These are phyloP conservation scores for Beta macrorhiza DNA, from an alignment of 179 eudicot species.

Conservation along the genomic window DNA sequence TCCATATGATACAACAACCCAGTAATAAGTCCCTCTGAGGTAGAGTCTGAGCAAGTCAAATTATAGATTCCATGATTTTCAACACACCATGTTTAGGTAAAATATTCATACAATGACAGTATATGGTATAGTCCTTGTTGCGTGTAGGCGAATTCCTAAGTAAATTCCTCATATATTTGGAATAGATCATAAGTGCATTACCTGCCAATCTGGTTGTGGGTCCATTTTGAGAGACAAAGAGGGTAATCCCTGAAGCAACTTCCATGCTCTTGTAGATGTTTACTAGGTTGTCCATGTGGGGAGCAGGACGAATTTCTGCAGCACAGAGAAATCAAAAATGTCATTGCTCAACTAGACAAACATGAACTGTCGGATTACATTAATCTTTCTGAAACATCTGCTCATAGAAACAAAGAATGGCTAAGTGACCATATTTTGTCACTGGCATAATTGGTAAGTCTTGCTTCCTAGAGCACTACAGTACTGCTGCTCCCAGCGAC, in stretches of 20 bases:
- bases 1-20: not conserved
- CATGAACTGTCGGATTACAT: not conserved
- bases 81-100: not conserved
- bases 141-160: not conserved
- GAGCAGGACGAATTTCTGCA: constrained; percentile 92
- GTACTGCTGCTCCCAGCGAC: too few species aligned
- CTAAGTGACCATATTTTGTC: not conserved
- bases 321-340: not conserved
- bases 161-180: not conserved
- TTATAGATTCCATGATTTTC: not conserved
- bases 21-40: not conserved
- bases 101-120: not conserved
- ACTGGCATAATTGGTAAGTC: not conserved
- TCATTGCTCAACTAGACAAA: too few species aligned
- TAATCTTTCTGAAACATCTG: not conserved
- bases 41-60: not conserved
- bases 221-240: constrained; percentile 55
- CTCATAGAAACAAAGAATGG: not conserved
- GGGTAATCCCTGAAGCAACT: constrained; percentile 65
- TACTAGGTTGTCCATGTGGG: constrained; percentile 93
- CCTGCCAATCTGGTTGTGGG: constrained; percentile 43
- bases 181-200: constrained; percentile 16
- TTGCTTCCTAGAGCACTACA: not conserved
- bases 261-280: constrained; percentile 92
- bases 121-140: not conserved